Base-by-base conservation (phyloP, 768 basidiomycete species). In the Trametes cubensis region DNA sequence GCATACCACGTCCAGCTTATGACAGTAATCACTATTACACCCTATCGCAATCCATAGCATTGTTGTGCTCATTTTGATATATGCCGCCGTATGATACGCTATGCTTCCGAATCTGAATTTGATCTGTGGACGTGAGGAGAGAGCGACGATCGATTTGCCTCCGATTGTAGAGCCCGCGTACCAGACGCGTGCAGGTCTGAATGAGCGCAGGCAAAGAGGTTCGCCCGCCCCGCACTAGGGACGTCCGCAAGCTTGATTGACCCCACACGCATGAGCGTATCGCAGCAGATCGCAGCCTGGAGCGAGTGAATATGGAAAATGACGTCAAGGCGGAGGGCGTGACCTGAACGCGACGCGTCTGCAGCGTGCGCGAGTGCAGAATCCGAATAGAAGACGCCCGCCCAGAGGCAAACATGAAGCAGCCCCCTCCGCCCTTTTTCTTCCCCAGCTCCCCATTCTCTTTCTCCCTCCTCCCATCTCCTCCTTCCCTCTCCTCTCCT, bases 1-100 rank as follows among this genome's bases (percentile, higher is more conserved):
- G 63, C 58, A 59, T 39, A 23, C 62, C 51, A 59, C 57, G 62
- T 55, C 53, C 62, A 59, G 62, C 58, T 60, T 60, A 60, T 64
- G 58, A 64, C 63, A 60, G 50, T 64, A 64, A 64, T 49, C 58
- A 55, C 48, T 64, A 57, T 60, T 52, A 46, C 58, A 60, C 17
- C n/a, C 58, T 57, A 64, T 52, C 39, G 50, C 62, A 52, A 42
- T 58, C n/a, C 25, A 58, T 48, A 14, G 26, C 46, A 41, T 18
- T 47, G 46, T 49, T 39, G 58, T 54, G 49, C 50, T 45, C 28
- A 18, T 28, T 18, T 49, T 17, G 18, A 5, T 18, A 18, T 26
- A 51, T 39, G 4, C 23, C 40, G 25, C 25, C 34, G 34, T 34
- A 34, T 34, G 34, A 34, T 34, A 34, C 34, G 34, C 34, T 34